Conservation (phyloP, 2,329 filamentous ascomycete species). For the Xylariaceae sp. region DNA sequence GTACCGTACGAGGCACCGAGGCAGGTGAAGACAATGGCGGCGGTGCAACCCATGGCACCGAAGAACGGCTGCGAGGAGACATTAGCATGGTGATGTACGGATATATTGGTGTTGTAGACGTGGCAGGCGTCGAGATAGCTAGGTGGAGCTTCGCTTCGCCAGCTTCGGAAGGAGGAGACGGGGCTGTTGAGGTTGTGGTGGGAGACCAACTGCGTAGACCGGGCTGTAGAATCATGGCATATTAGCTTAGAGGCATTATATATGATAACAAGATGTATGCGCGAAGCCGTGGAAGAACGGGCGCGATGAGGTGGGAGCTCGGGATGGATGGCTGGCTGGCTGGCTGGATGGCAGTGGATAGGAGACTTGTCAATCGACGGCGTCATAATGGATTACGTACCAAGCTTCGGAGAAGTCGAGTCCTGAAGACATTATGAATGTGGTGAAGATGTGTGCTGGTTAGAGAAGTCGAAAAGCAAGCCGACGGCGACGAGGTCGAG, state of each 20-base stretch:
- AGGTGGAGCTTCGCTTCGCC: conserved; percentile 23
- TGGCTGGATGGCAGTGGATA: conserved; percentile 2
- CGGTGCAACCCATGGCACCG: conserved; percentile 82
- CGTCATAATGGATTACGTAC: conserved; percentile 31
- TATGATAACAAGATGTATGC: neutral
- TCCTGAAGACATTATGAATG: conserved; percentile 25
- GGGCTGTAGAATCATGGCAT: conserved; percentile 58
- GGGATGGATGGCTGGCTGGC: conserved; percentile 22
- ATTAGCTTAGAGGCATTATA: conserved; percentile 22
- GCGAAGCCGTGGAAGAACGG: conserved; percentile 1
- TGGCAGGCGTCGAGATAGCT: conserved; percentile 4
- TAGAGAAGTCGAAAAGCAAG: conserved; percentile 8
- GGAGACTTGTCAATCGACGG: conserved; percentile 4
- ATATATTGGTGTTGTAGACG: conserved; percentile 25
- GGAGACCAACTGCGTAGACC: conserved; percentile 92
- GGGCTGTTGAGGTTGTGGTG: conserved; percentile 7
- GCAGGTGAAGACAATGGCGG: conserved; percentile 94
- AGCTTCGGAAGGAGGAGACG: conserved; percentile 5
- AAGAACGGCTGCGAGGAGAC: conserved; percentile 61
- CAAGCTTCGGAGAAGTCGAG: conserved; percentile 32
- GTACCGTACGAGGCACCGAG: conserved; percentile 97
- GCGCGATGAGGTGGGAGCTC: conserved; percentile 16
- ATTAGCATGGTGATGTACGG: conserved; percentile 36
- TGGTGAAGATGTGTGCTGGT: conserved; percentile 12
- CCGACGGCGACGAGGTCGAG: conserved; percentile 9